phyloP scores from a whole-genome alignment of 2,329 filamentous ascomycete species.

The Trichoderma sp. region DNA sequence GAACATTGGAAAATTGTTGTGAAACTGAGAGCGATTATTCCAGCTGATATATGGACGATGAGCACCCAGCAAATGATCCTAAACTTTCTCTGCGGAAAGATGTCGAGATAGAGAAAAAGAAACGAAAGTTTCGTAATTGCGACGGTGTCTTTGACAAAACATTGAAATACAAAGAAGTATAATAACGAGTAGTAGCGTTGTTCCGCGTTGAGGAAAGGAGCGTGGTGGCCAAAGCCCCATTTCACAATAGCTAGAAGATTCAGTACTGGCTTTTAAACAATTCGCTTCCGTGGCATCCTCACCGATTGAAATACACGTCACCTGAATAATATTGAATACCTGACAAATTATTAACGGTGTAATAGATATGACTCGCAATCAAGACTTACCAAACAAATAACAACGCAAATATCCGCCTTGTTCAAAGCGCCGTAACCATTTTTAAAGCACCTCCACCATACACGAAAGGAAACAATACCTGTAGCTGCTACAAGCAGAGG shows the following conservation, averaged over 20 bases:
- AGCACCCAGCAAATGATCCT: conserved; percentile 11
- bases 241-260: neutral
- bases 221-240: conserved; percentile 20
- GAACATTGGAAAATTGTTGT: conserved; percentile 18
- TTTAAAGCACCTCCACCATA: conserved; percentile 20
- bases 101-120: conserved; percentile 19
- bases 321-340: conserved; percentile 17
- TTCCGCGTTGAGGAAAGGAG: conserved; percentile 3
- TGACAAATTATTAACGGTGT: neutral
- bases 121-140: conserved; percentile 14
- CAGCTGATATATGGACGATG: neutral
- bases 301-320: conserved; percentile 6
- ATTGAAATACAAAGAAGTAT: conserved; percentile 21
- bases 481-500: conserved; percentile 4
- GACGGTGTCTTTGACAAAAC: conserved; percentile 18
- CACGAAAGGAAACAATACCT: conserved; percentile 5
- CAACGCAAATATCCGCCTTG: conserved; percentile 19
- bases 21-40: conserved; percentile 7
- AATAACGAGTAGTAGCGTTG: conserved; percentile 18
- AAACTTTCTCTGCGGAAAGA: conserved; percentile 8
- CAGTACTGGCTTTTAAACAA: neutral
- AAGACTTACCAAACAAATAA: conserved; percentile 9
- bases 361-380: no score
- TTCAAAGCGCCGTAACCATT: neutral
- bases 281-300: neutral